Conservation (phyloP, 2,329 filamentous ascomycete genomes). For the Phialocephala subalpina region DNA sequence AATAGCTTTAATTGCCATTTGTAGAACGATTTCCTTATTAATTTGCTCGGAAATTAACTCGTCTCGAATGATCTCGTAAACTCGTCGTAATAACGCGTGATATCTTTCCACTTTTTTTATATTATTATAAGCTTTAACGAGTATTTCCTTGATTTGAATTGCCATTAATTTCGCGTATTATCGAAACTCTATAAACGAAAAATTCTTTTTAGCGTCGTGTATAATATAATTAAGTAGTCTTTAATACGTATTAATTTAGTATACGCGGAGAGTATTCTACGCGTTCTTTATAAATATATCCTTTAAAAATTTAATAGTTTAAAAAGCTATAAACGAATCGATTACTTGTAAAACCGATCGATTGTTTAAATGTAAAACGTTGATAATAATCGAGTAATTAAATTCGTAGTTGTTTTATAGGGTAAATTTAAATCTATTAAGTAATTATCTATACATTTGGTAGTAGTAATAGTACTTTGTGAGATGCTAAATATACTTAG, state of each 20-base stretch:
- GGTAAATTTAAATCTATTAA: not conserved
- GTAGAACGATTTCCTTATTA: not conserved
- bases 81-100: not conserved
- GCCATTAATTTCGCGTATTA: not conserved
- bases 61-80: not conserved
- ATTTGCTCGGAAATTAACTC: too few relatives aligned
- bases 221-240: not conserved
- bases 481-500: too few relatives aligned
- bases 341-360: not conserved
- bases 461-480: too few relatives aligned
- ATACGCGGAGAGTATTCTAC: not conserved
- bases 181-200: not conserved
- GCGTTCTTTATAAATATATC: not conserved
- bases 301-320: not conserved
- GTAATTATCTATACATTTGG: too few relatives aligned
- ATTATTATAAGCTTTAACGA: not conserved
- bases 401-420: not conserved
- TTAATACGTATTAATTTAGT: not conserved
- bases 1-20: not conserved
- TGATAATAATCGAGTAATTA: not conserved
- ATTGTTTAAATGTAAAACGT: not conserved
- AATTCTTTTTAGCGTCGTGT: not conserved
- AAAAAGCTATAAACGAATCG: not conserved
- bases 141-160: not conserved
- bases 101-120: not conserved